phyloP scores from a whole-genome alignment of 163 green algal species.

The Smithsoniella earleae region DNA sequence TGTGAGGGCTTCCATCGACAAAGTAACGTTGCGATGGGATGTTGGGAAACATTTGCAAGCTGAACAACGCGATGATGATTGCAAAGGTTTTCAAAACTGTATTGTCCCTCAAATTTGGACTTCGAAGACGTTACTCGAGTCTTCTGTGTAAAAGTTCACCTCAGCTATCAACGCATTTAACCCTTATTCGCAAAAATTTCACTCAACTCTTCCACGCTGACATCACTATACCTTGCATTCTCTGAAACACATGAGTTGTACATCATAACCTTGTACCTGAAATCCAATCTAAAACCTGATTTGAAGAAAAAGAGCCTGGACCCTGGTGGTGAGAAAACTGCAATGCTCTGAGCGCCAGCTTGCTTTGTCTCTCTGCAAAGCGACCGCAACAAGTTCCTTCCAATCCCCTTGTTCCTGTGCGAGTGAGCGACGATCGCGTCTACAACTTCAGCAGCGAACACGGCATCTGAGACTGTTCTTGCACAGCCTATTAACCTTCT shows the following conservation, averaged over 20 bases:
- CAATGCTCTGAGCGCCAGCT: conserved; percentile 17
- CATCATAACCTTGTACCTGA: conserved; percentile 3
- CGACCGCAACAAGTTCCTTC: neutral
- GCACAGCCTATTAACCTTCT: neutral
- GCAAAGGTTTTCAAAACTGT: too few species aligned
- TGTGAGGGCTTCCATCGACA: neutral
- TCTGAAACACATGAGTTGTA: neutral
- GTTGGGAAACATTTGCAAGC: too few species aligned
- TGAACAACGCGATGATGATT: too few species aligned
- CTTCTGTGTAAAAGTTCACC: too few species aligned
- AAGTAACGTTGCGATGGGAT: neutral
- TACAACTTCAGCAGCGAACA: conserved; percentile 8
- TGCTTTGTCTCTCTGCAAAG: conserved; percentile 18
- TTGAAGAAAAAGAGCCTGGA: conserved; percentile 16
- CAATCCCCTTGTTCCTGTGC: neutral
- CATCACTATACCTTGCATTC: too few species aligned
- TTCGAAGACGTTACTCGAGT: too few species aligned
- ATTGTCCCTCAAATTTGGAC: too few species aligned
- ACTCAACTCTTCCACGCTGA: neutral
- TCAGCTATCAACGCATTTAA: too few species aligned
- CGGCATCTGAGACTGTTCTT: neutral
- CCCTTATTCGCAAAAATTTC: conserved; percentile 3
- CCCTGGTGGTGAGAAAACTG: neutral
- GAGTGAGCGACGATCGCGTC: neutral
- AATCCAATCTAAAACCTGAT: conserved; percentile 13